A percentile compares a stretch with the other conserved stretches of the same genome.
phyloP scores from a whole-genome alignment of 164 flowering plant species.

The Berberis thunbergii region DNA sequence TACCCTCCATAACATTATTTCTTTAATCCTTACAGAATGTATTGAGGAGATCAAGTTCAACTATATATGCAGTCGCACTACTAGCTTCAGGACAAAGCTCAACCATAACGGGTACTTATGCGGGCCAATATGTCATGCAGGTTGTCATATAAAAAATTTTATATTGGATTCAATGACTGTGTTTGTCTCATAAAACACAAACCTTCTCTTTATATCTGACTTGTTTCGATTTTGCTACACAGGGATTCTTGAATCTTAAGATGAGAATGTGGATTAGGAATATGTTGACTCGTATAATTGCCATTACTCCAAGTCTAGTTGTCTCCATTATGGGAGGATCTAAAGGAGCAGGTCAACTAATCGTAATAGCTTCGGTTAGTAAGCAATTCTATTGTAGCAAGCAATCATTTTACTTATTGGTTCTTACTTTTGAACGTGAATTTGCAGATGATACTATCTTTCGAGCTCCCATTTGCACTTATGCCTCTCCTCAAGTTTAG shows the following conservation, averaged over 20 bases:
- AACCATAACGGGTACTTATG: constrained; percentile 83
- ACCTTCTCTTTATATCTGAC: neutral
- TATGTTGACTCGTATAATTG: constrained; percentile 55
- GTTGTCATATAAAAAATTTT: constrained; percentile 15
- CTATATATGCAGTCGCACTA: constrained; percentile 58
- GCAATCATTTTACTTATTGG: too few relatives aligned
- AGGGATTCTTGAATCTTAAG: constrained; percentile 79
- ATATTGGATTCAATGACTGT: neutral
- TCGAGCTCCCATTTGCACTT: too few relatives aligned
- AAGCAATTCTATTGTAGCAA: neutral
- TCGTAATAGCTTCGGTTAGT: constrained; percentile 72
- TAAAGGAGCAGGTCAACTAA: constrained; percentile 63
- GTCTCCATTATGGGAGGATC: constrained; percentile 74
- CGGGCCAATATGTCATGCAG: constrained; percentile 91
- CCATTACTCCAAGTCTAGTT: constrained; percentile 68
- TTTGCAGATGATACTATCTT: too few relatives aligned
- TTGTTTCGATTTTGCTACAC: neutral
- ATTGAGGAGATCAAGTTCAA: constrained; percentile 56
- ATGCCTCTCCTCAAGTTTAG: too few relatives aligned
- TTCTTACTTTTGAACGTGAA: too few relatives aligned
- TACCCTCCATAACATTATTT: neutral
- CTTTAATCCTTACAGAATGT: constrained; percentile 44
- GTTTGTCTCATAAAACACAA: neutral
- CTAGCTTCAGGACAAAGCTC: constrained; percentile 94
- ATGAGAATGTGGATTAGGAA: constrained; percentile 70